These are phyloP conservation scores for Collybia nuda DNA, from an alignment of 768 basidiomycete species.

Conservation along the genomic window DNA sequence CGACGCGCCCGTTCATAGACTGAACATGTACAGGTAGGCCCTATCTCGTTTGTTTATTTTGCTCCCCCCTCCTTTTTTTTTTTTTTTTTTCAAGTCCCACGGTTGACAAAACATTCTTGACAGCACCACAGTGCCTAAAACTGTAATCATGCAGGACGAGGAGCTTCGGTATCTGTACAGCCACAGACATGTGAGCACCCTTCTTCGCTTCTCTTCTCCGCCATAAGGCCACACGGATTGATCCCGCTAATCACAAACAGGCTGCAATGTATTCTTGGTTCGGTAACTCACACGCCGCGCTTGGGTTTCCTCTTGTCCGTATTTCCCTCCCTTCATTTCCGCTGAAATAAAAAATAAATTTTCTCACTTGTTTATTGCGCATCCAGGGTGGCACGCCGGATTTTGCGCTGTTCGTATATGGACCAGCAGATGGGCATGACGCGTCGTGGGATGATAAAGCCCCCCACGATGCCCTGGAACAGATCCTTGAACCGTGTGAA, in stretches of 20 bases:
- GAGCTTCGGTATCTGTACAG: slow-evolving; percentile 32
- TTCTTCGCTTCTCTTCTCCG: neutral
- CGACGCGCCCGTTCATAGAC: slow-evolving; percentile 12
- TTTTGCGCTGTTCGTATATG: slow-evolving; percentile 29
- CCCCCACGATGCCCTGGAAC: slow-evolving; percentile 29
- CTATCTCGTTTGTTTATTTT: neutral
- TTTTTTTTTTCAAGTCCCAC: too few species aligned
- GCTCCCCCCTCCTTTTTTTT: too few species aligned
- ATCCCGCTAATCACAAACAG: slow-evolving; percentile 12
- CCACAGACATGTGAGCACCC: slow-evolving; percentile 22
- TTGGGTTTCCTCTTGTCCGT: slow-evolving; percentile 32
- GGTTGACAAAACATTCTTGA: too few species aligned
- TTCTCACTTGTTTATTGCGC: slow-evolving; percentile 3
- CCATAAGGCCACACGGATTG: neutral
- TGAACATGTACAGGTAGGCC: slow-evolving; percentile 45
- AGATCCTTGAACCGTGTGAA: slow-evolving; percentile 29
- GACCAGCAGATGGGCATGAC: slow-evolving; percentile 25
- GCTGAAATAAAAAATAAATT: neutral
- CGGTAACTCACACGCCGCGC: slow-evolving; percentile 26
- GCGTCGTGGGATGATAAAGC: slow-evolving; percentile 27
- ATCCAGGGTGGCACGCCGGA: slow-evolving; percentile 33
- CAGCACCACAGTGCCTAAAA: slow-evolving; percentile 41
- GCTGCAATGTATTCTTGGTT: slow-evolving; percentile 32
- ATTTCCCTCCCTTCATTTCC: neutral
- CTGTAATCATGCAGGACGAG: slow-evolving; percentile 38